These are phyloP conservation scores for Papiliotrema fonsecae DNA, from an alignment of 1,284 basidiomycete species.

Conservation along the genomic window DNA sequence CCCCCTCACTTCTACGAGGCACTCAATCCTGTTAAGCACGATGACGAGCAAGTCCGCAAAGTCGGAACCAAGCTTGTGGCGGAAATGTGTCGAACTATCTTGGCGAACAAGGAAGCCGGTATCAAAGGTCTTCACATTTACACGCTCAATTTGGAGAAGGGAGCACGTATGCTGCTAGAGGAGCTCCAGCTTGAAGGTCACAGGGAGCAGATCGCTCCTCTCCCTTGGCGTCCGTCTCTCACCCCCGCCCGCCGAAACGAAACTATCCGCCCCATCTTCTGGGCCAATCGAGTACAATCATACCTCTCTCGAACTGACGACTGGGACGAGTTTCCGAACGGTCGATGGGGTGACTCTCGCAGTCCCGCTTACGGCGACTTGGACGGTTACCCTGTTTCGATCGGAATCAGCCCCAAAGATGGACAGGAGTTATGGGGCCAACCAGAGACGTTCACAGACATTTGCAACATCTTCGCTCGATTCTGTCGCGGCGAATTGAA, in stretches of 20 bases:
- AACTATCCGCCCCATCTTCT: conserved; percentile 82
- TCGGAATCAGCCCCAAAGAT: conserved; percentile 65
- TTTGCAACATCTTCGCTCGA: conserved; percentile 68
- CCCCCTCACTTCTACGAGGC: conserved; percentile 74
- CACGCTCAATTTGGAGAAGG: conserved; percentile 97
- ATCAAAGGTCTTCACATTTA: conserved; percentile 91
- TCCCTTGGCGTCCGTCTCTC: conserved; percentile 91
- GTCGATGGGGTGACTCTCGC: conserved; percentile 93
- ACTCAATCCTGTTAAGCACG: conserved; percentile 83
- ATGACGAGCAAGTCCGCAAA: conserved; percentile 84
- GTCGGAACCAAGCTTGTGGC: conserved; percentile 82
- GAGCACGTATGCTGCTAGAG: conserved; percentile 84
- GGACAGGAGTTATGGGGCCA: conserved; percentile 83
- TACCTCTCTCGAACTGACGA: conserved; percentile 88
- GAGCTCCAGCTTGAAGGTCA: conserved; percentile 78
- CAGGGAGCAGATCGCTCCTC: conserved; percentile 77
- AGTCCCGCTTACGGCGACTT: conserved; percentile 96
- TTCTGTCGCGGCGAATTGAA: conserved; percentile 69
- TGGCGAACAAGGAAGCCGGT: conserved; percentile 66
- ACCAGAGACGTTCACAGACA: conserved; percentile 57
- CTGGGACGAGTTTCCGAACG: conserved; percentile 99
- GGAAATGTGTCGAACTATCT: conserved; percentile 77
- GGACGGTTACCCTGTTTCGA: conserved; percentile 85
- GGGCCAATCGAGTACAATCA: conserved; percentile 84
- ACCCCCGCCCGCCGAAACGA: conserved; percentile 82